Percentiles rank a stretch among this genome's conserved stretches.
Conservation (phyloP, 768 basidiomycete species). For the Trametes cinnabarina region DNA sequence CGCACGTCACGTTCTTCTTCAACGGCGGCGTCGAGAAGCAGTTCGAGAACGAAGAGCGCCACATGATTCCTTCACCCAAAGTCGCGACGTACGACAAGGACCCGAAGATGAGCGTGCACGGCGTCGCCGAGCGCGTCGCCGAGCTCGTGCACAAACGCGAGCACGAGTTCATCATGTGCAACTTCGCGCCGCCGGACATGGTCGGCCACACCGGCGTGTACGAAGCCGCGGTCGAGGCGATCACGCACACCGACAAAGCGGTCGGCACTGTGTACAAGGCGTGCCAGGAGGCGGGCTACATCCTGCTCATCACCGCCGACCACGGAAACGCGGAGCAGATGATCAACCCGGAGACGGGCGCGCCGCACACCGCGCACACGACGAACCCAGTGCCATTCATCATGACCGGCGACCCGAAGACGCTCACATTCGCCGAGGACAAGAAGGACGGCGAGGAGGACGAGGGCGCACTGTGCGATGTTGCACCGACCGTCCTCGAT, state of each 20-base stretch:
- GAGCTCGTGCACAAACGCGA: constrained; percentile 68
- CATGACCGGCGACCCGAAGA: constrained; percentile 64
- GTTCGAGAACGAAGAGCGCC: constrained; percentile 76
- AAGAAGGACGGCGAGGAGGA: constrained; percentile 48
- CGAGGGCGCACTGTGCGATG: constrained; percentile 80
- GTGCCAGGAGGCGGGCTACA: constrained; percentile 80
- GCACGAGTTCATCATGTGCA: constrained; percentile 94
- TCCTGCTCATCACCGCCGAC: constrained; percentile 86
- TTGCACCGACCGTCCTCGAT: constrained; percentile 85
- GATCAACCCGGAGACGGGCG: constrained; percentile 78
- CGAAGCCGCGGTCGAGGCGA: constrained; percentile 88
- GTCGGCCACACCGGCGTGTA: constrained; percentile 92
- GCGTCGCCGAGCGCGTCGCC: constrained; percentile 90
- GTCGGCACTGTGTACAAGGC: constrained; percentile 87
- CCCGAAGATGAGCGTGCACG: constrained; percentile 86
- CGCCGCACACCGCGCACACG: constrained; percentile 89
- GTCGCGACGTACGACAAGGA: constrained; percentile 93
- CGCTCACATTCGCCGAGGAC: constrained; percentile 52
- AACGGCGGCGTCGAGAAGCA: constrained; percentile 96
- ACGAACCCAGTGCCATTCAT: constrained; percentile 92
- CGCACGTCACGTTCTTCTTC: constrained; percentile 98
- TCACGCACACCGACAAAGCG: constrained; percentile 84
- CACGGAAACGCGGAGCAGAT: constrained; percentile 97
- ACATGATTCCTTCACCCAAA: constrained; percentile 89
- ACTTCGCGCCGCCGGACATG: constrained; percentile 98